A percentile compares a stretch with the other conserved stretches of the same genome.
Conservation (phyloP, 257 asterid species). For the Ophiorrhiza pumila region DNA sequence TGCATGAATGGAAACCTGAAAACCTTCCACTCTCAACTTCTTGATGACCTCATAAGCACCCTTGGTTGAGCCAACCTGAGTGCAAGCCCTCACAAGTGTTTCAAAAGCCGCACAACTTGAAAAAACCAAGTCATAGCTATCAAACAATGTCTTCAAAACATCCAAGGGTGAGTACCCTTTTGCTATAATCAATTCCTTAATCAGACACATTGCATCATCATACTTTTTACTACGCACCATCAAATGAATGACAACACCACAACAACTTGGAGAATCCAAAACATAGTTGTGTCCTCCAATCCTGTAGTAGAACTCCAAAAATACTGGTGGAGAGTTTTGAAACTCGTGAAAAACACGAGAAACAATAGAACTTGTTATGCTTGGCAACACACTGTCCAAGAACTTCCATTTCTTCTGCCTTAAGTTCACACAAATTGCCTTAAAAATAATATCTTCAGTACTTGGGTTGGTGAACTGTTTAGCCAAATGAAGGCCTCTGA, state of each 20-base stretch:
- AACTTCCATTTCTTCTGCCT: constrained; percentile 74
- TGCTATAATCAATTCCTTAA: constrained; percentile 54
- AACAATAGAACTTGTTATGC: constrained; percentile 38
- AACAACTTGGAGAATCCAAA: constrained; percentile 43
- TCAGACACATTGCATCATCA: constrained; percentile 57
- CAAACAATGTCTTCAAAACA: constrained; percentile 45
- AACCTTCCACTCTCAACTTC: constrained; percentile 36
- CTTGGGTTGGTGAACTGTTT: constrained; percentile 44
- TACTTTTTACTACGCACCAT: constrained; percentile 52
- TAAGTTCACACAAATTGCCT: constrained; percentile 60
- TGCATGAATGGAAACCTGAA: constrained; percentile 58
- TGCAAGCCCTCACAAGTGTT: constrained; percentile 65
- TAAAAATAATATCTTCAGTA: constrained; percentile 57
- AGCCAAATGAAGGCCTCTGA: constrained; percentile 52
- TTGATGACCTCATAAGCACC: constrained; percentile 59
- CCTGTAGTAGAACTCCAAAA: constrained; percentile 49
- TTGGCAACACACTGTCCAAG: constrained; percentile 46
- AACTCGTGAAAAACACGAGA: constrained; percentile 59
- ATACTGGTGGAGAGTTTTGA: constrained; percentile 41
- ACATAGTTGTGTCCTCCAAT: constrained; percentile 32
- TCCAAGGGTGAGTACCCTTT: constrained; percentile 56
- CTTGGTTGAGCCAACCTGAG: constrained; percentile 57
- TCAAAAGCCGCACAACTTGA: constrained; percentile 42
- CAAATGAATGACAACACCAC: constrained; percentile 51
- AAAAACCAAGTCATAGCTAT: constrained; percentile 19